Evolutionary conservation across 768 basidiomycete genomes (phyloP).

Genomic region (Lentinula raphanica): DNA sequence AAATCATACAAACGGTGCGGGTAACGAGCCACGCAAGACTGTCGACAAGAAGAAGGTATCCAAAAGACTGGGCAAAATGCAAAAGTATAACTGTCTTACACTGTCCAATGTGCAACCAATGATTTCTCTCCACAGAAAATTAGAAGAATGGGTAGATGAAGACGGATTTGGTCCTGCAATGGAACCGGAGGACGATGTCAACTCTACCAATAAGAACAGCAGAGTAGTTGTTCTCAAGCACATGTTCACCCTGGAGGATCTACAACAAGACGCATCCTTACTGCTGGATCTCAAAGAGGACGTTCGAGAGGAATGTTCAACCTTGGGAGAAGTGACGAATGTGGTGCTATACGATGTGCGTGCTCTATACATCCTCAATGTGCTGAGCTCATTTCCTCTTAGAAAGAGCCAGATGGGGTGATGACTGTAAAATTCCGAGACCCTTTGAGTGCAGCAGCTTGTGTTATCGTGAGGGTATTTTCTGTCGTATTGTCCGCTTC

Average conservation of each 20-base stretch:
- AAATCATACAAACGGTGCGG: conserved; percentile 30
- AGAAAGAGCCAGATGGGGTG: conserved; percentile 90
- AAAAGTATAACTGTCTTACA: conserved; percentile 54
- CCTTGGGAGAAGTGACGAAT: conserved; percentile 91
- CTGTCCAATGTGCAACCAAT: background rate
- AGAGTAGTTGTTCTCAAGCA: conserved; percentile 91
- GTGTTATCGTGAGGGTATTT: conserved; percentile 67
- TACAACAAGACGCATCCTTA: conserved; percentile 80
- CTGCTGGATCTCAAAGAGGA: conserved; percentile 94
- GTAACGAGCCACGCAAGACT: conserved; percentile 49
- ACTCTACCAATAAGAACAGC: conserved; percentile 46
- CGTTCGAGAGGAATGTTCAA: conserved; percentile 88
- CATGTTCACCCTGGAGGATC: conserved; percentile 87
- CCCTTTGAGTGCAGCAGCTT: conserved; percentile 88
- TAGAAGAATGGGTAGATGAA: conserved; percentile 91
- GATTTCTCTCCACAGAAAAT: conserved; percentile 51
- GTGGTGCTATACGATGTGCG: conserved; percentile 92
- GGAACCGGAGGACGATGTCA: conserved; percentile 44
- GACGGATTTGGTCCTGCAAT: conserved; percentile 81
- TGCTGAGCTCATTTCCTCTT: conserved; percentile 9
- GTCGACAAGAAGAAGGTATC: conserved; percentile 76
- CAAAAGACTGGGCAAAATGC: conserved; percentile 78
- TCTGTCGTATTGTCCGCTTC: background rate
- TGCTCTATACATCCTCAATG: conserved; percentile 8
- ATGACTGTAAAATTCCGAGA: conserved; percentile 98